Evolutionary conservation across 805 yeast species (phyloP).

Genomic region (Komagataella mondaviorum): DNA sequence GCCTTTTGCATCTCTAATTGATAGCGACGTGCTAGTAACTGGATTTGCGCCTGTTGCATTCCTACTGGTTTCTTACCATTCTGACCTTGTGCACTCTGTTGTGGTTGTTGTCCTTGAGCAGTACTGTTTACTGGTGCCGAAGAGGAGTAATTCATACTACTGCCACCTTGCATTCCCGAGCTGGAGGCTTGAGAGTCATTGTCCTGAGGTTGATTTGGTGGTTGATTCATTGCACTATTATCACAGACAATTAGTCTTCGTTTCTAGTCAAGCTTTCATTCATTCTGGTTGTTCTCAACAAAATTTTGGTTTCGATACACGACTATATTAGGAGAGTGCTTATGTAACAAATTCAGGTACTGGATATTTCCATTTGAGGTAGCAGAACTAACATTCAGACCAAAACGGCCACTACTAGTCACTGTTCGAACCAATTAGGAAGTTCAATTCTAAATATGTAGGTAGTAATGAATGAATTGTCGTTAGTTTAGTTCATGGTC

Average conservation of each 20-base stretch:
- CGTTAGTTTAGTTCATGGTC: constrained; percentile 2
- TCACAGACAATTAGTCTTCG: constrained; percentile 4
- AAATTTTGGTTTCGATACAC: background rate
- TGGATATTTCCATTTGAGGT: background rate
- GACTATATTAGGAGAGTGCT: background rate
- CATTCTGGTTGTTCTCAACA: background rate
- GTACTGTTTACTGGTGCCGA: background rate
- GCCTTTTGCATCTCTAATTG: constrained; percentile 49
- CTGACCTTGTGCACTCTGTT: constrained; percentile 7
- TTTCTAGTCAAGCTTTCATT: background rate
- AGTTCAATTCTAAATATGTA: too few relatives aligned
- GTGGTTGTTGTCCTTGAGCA: constrained; percentile 5
- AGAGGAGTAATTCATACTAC: background rate
- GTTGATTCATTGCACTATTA: constrained; percentile 6
- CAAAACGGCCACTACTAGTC: background rate
- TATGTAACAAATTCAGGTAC: background rate
- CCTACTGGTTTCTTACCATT: constrained; percentile 10
- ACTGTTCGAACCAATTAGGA: background rate
- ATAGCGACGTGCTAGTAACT: constrained; percentile 46
- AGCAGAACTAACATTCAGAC: background rate
- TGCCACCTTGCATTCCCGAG: background rate
- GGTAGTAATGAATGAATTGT: background rate
- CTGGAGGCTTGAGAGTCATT: constrained; percentile 1
- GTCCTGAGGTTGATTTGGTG: constrained; percentile 2
- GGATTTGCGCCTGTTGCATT: constrained; percentile 37